A percentile compares a stretch with the other conserved stretches of the same genome.
Conservation (phyloP, 2,329 filamentous ascomycete genomes). For the Aspergillus awamori region DNA sequence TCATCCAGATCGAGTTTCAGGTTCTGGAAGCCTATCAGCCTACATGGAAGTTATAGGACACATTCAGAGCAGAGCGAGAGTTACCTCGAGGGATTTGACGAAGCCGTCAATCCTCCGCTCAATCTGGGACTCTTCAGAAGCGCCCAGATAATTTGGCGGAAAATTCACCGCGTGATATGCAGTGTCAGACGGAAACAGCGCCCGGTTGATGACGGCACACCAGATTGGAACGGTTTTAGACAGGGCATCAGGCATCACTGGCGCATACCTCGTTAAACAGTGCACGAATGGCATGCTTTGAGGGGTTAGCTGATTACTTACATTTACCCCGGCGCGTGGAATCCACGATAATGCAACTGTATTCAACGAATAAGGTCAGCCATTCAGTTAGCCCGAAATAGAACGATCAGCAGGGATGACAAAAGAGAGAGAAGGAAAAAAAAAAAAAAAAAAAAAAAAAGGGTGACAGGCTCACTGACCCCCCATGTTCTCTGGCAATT, state of each 20-base stretch:
- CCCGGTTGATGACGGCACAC: conserved; percentile 81
- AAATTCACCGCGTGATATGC: conserved; percentile 63
- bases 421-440: neutral
- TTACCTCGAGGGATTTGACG: conserved; percentile 52
- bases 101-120: conserved; percentile 61
- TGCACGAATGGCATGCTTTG: conserved; percentile 11
- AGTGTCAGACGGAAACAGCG: conserved; percentile 67
- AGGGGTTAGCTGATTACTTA: conserved; percentile 40
- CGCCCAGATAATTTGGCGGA: conserved; percentile 71
- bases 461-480: conserved; percentile 52
- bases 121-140: conserved; percentile 80
- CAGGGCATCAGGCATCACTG: conserved; percentile 88
- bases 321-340: conserved; percentile 89
- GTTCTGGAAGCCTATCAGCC: conserved; percentile 43
- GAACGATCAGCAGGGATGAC: conserved; percentile 4
- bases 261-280: conserved; percentile 22
- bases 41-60: neutral
- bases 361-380: conserved; percentile 9
- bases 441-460: neutral
- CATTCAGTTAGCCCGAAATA: conserved; percentile 18
- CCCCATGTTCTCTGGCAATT: conserved; percentile 66
- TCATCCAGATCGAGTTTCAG: conserved; percentile 63
- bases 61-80: conserved; percentile 6
- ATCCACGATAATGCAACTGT: conserved; percentile 75
- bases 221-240: conserved; percentile 94